phyloP scores from a whole-genome alignment of 2,329 filamentous ascomycete species.

The Xylariomycetidae sp. region DNA sequence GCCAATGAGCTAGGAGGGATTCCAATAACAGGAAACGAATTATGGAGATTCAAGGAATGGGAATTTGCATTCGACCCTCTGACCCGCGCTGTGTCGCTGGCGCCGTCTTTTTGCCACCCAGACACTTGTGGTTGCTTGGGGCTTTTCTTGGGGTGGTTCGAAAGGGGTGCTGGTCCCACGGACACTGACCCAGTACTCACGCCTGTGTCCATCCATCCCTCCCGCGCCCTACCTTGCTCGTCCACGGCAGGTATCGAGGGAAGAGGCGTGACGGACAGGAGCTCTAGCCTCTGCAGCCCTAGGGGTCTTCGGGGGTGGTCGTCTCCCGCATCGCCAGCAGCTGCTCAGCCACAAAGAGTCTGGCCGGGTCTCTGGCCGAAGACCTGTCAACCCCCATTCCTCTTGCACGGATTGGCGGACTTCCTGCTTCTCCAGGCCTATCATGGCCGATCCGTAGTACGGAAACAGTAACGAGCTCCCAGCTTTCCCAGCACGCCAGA shows the following conservation, averaged over 20 bases:
- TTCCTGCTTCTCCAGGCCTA: no score
- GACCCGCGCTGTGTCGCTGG: slow-evolving; percentile 18
- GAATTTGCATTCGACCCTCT: slow-evolving; percentile 20
- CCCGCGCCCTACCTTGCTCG: not conserved
- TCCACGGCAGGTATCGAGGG: no score
- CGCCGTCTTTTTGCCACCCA: slow-evolving; percentile 26
- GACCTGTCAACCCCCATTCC: slow-evolving; percentile 13
- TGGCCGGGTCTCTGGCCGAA: slow-evolving; percentile 21
- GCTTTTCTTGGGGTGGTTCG: slow-evolving; percentile 21
- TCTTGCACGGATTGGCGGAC: slow-evolving; percentile 8
- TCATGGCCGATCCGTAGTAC: no score
- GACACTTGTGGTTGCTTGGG: slow-evolving; percentile 24
- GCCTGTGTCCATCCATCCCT: slow-evolving; percentile 1
- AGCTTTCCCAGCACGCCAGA: no score
- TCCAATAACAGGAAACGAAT: slow-evolving; percentile 20
- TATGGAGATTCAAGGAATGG: slow-evolving; percentile 20
- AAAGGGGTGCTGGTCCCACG: slow-evolving; percentile 22
- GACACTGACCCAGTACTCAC: slow-evolving; percentile 9
- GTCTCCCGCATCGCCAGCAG: slow-evolving; percentile 10
- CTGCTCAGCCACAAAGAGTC: slow-evolving; percentile 27
- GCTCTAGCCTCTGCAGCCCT: no score
- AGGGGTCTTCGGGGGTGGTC: no score
- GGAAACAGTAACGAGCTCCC: no score
- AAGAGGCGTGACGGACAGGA: not conserved
- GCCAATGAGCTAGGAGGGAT: slow-evolving; percentile 19